Evolutionary conservation across 768 basidiomycete species (phyloP), one percentile per base, ranked within the genome.

Genomic region (Coprinellus aureogranulatus): DNA sequence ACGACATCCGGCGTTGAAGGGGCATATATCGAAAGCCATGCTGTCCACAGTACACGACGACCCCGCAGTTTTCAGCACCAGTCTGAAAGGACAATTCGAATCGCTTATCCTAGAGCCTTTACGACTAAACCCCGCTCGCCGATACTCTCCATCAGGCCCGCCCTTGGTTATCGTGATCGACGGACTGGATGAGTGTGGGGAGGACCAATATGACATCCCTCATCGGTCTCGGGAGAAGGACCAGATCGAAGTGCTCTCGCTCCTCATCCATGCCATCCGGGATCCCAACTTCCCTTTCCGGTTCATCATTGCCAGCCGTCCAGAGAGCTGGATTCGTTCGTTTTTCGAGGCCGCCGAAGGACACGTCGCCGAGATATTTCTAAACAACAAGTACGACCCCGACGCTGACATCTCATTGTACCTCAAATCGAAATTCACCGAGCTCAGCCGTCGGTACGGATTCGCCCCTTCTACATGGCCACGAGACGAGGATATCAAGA

Each of bases 171-270:
- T 55, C 22, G 18, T 55, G 28, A 55, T 55, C 54, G 54, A 55
- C 25, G 54, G 54, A 4, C 30, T 55, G 18, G 54, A 55, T n/a
- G 54, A 55, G 22, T 55, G 54, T 26, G n/a, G n/a, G n/a, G n/a
- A n/a, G n/a, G n/a, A n/a, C n/a, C n/a, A n/a, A n/a, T n/a, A n/a
- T n/a, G 20, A 55, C 4, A 40, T 23, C 14, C 45, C 41, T 10
- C 28, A 31, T 3, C 44, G 45, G 16, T n/a, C n/a, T n/a, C n/a
- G n/a, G n/a, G n/a, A n/a, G n/a, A n/a, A n/a, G n/a, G n/a, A n/a
- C n/a, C 54, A 55, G 16, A 4, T 5, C 9, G 54, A 46, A 18
- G n/a, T 55, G 1, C 30, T 55, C 20, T 1, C 20, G 9, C 27
- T 31, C 8, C 22, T 55, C 18, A 10, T 20, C 8, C 14, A 47